phyloP scores from a whole-genome alignment of 257 asterid species.

The Catharanthus roseus region DNA sequence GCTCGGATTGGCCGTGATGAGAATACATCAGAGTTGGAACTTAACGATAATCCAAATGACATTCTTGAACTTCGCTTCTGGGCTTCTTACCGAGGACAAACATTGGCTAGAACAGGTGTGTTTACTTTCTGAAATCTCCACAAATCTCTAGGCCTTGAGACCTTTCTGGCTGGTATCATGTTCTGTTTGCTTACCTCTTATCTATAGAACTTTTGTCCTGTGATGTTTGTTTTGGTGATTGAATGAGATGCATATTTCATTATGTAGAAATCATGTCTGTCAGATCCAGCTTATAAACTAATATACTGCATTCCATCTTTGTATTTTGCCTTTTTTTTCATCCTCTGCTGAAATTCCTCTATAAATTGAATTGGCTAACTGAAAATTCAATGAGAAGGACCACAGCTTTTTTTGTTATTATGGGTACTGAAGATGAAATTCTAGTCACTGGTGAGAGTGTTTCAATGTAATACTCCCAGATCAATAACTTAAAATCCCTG shows the following conservation, averaged over 20 bases:
- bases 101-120: slow-evolving; percentile 92
- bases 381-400: too few species aligned
- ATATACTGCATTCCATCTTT: not conserved
- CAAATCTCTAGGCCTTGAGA: not conserved
- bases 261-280: not conserved
- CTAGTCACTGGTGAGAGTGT: not conserved
- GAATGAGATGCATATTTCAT: not conserved
- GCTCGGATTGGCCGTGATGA: slow-evolving; percentile 93
- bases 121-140: not conserved
- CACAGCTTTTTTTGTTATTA: too few species aligned
- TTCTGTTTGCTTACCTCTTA: not conserved
- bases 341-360: too few species aligned
- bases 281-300: not conserved
- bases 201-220: not conserved
- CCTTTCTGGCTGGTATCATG: not conserved
- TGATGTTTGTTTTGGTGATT: not conserved
- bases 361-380: too few species aligned
- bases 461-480: not conserved
- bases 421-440: too few species aligned
- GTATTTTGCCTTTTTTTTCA: too few species aligned
- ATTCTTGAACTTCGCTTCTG: slow-evolving; percentile 92
- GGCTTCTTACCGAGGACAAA: slow-evolving; percentile 98
- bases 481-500: not conserved
- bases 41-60: slow-evolving; percentile 69
- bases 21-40: slow-evolving; percentile 65